These are phyloP conservation scores for Russula virescens DNA, from an alignment of 768 basidiomycete genomes.

Conservation along the genomic window DNA sequence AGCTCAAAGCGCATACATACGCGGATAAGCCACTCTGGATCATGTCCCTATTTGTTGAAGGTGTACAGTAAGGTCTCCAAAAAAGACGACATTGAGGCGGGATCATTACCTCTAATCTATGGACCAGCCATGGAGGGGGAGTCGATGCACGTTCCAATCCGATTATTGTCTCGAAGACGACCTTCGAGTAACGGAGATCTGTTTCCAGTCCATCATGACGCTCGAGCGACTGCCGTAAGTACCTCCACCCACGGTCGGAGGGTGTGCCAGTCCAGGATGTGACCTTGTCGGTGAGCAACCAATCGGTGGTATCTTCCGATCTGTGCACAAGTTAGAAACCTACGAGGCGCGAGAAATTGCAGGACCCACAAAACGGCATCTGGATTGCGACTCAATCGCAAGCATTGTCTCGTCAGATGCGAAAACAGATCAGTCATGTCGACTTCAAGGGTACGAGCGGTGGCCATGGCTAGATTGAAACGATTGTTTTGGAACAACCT, in stretches of 20 bases:
- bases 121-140: slow-evolving; percentile 81
- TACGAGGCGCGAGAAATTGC: neutral
- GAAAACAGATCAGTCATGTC: slow-evolving; percentile 88
- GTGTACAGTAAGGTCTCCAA: neutral
- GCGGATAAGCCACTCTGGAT: slow-evolving; percentile 81
- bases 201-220: slow-evolving; percentile 69
- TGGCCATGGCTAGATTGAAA: slow-evolving; percentile 73
- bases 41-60: slow-evolving; percentile 44
- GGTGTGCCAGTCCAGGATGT: slow-evolving; percentile 80
- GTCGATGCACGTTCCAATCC: slow-evolving; percentile 51
- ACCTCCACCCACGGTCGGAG: slow-evolving; percentile 80
- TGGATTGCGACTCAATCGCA: slow-evolving; percentile 62
- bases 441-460: slow-evolving; percentile 67
- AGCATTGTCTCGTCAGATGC: slow-evolving; percentile 69
- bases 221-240: slow-evolving; percentile 73
- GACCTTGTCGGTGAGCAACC: slow-evolving; percentile 78
- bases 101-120: slow-evolving; percentile 57
- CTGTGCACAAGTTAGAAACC: slow-evolving; percentile 35
- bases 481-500: slow-evolving; percentile 71
- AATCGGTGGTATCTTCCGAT: slow-evolving; percentile 65
- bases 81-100: neutral
- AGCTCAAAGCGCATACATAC: slow-evolving; percentile 74
- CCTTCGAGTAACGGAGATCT: slow-evolving; percentile 71
- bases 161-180: slow-evolving; percentile 70
- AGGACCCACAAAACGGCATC: slow-evolving; percentile 51